phyloP scores from a whole-genome alignment of 495 filamentous ascomycete genomes.

The Daldinia decipiens region DNA sequence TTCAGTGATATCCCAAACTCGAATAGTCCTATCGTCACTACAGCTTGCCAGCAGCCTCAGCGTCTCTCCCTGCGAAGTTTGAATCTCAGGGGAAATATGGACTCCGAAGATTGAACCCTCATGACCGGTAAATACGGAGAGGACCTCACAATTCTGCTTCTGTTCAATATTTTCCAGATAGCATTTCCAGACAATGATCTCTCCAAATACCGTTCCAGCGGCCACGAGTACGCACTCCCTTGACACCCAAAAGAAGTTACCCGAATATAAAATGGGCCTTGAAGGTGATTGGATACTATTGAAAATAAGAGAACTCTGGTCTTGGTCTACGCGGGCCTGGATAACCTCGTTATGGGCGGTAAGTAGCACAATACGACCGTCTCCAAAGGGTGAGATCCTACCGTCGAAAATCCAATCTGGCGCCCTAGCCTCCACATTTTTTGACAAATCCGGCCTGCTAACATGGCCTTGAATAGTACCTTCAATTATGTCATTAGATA shows the following conservation, averaged over 20 bases:
- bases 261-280: slow-evolving; percentile 88
- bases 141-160: slow-evolving; percentile 54
- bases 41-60: slow-evolving; percentile 82
- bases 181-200: slow-evolving; percentile 90
- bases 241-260: slow-evolving; percentile 71
- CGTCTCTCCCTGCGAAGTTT: slow-evolving; percentile 46
- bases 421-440: slow-evolving; percentile 49
- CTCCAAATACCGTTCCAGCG: slow-evolving; percentile 91
- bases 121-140: slow-evolving; percentile 84
- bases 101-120: slow-evolving; percentile 95
- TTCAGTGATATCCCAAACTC: slow-evolving; percentile 82
- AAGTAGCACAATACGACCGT: slow-evolving; percentile 60
- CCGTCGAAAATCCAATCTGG: slow-evolving; percentile 88
- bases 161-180: slow-evolving; percentile 42
- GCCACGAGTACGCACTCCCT: slow-evolving; percentile 73
- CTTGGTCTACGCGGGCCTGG: slow-evolving; percentile 43
- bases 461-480: slow-evolving; percentile 31
- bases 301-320: slow-evolving; percentile 38
- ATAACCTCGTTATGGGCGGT: slow-evolving; percentile 86
- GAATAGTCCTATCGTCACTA: slow-evolving; percentile 92
- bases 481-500: slow-evolving; percentile 39
- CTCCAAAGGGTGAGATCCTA: slow-evolving; percentile 58
- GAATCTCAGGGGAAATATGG: slow-evolving; percentile 72
- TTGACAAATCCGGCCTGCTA: slow-evolving; percentile 8
- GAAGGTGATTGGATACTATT: slow-evolving; percentile 71